Evolutionary conservation across 768 basidiomycete genomes (phyloP).

Genomic region (Termitomyces eurrhizus): DNA sequence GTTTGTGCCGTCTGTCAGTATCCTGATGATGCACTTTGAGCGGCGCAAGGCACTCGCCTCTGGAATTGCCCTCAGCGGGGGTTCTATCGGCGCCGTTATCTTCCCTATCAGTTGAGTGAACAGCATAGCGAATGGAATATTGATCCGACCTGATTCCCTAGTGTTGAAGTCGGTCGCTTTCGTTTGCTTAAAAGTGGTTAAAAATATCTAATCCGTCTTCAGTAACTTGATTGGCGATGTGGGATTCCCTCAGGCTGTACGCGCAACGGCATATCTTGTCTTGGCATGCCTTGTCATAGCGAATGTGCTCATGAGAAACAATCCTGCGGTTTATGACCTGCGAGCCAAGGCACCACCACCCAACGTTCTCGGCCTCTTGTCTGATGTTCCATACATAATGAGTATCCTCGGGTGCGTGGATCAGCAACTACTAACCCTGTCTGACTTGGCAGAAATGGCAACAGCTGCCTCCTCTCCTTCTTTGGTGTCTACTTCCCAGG

Average conservation of each 20-base stretch:
- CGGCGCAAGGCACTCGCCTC: conserved; percentile 37
- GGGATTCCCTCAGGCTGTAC: conserved; percentile 26
- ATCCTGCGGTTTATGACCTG: conserved; percentile 6
- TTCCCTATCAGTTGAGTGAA: conserved; percentile 27
- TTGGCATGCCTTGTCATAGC: conserved; percentile 22
- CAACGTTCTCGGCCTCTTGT: conserved; percentile 19
- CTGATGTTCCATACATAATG: conserved; percentile 26
- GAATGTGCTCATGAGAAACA: conserved; percentile 12
- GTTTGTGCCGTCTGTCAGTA: conserved; percentile 36
- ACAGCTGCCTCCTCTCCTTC: conserved; percentile 1
- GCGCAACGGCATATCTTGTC: conserved; percentile 8
- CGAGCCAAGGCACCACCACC: conserved; percentile 2
- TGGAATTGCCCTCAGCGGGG: conserved; percentile 18
- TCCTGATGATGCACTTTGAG: conserved; percentile 41
- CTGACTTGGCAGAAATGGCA: neutral
- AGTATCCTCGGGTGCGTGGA: conserved; percentile 23
- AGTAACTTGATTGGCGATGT: conserved; percentile 17
- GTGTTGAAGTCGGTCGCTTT: conserved; percentile 18
- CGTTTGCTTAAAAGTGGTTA: neutral
- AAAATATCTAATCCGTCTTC: neutral
- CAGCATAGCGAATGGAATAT: neutral
- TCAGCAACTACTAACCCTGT: neutral
- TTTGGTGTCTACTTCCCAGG: conserved; percentile 13
- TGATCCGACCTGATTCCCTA: conserved; percentile 2
- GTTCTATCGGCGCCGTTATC: conserved; percentile 26